Conservation (phyloP, 768 basidiomycete species). For the Lentinula sp. region DNA sequence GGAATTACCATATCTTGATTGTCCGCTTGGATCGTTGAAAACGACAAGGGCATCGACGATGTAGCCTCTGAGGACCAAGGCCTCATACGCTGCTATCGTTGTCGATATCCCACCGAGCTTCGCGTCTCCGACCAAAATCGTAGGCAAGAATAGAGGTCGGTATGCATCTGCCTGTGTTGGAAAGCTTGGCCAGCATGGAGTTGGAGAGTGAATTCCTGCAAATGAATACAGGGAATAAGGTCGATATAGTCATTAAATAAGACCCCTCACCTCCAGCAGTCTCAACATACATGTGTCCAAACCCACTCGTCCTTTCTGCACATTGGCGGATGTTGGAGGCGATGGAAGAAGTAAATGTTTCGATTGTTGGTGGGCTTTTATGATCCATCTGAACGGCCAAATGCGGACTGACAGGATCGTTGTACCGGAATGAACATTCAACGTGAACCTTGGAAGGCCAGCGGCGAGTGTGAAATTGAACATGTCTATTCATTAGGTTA, state of each 20-base stretch:
- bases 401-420: constrained; percentile 92
- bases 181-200: constrained; percentile 63
- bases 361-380: constrained; percentile 49
- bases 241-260: too few relatives aligned
- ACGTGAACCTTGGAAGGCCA: constrained; percentile 39
- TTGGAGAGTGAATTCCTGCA: constrained; percentile 87
- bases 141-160: constrained; percentile 82
- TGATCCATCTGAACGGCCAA: constrained; percentile 60
- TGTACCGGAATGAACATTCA: constrained; percentile 75
- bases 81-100: constrained; percentile 91
- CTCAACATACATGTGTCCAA: constrained; percentile 75
- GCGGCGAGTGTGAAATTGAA: constrained; percentile 45
- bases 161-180: constrained; percentile 70
- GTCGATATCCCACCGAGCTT: constrained; percentile 89
- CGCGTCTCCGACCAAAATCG: constrained; percentile 81
- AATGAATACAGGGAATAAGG: too few relatives aligned
- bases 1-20: constrained; percentile 60
- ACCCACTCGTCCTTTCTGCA: constrained; percentile 25
- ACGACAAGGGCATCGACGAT: constrained; percentile 78
- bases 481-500: constrained; percentile 42
- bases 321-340: constrained; percentile 53
- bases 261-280: constrained; percentile 83
- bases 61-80: constrained; percentile 85
- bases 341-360: constrained; percentile 59
- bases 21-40: constrained; percentile 70